Base-by-base conservation (phyloP, 2,329 filamentous ascomycete genomes). In the Neofusicoccum ribis region DNA sequence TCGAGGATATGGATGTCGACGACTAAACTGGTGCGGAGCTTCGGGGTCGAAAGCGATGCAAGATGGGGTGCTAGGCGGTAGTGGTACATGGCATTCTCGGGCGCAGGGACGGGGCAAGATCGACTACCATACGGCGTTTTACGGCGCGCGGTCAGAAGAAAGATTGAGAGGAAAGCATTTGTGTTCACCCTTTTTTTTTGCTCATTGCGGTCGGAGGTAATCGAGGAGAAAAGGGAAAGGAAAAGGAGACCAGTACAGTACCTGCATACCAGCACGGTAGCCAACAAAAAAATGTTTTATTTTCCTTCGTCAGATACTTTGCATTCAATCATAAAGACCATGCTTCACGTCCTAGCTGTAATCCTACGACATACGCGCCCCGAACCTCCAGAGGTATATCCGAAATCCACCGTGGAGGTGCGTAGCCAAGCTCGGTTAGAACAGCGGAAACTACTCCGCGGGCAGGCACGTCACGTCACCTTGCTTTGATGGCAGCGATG, bases 1-100 rank as follows among this genome's bases (percentile, higher is more conserved):
- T 78, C 64, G 82, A 83, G 73, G 80, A 77, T 27, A 77, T 82
- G 80, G 80, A 83, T 68, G 75, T 82, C 66, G 81, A 82, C 50
- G 58, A 46, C 11, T 66, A 39, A 63, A 43, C 17, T 43, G 52
- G 43, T 47, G 41, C 31, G 5, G 27, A 6, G 17, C 17, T 12
- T 20, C n/a, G 23, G 15, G 43, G 41, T 9, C 11, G 31, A 31
- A n/a, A n/a, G 31, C 44, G n/a, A 31, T 46, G 15, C 41, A 39
- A 15, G 9, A 59, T 44, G 39, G 51, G n/a, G 11, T 2, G 36
- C 17, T 56, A 17, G 14, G n/a, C 51, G 41, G 51, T 23, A 44
- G 52, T 44, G 20, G 56, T 36, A 37, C 27, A 47, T 47, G 56
- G 56, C 56, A 60, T 60, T 60, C 27, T 60, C 43, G 56, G 56